These are phyloP conservation scores for Fraxinus excelsior DNA, from an alignment of 257 asterid genomes.

Conservation along the genomic window DNA sequence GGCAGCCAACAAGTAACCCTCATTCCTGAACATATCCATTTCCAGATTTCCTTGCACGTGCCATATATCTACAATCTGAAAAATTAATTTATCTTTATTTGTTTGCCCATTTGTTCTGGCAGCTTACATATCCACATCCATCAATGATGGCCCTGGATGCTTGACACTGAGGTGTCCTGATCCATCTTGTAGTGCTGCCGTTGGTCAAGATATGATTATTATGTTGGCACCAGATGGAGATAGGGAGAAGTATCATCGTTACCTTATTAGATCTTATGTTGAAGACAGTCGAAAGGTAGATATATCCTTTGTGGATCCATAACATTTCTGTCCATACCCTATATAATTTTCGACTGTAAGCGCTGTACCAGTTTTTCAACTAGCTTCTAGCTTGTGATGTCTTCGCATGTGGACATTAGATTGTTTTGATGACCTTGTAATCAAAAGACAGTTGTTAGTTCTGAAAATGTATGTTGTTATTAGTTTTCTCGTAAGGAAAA, in stretches of 20 bases:
- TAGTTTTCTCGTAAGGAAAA: no score
- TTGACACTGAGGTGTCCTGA: constrained; percentile 40
- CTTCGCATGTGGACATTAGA: neutral
- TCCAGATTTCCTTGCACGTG: neutral
- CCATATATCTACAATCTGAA: neutral
- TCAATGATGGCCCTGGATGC: constrained; percentile 44
- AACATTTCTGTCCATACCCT: no score
- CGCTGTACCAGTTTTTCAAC: neutral
- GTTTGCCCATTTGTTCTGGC: no score
- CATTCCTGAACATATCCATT: neutral
- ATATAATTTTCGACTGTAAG: neutral
- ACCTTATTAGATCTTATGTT: constrained; percentile 29
- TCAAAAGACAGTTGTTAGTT: neutral
- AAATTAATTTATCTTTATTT: neutral
- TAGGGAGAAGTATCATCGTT: constrained; percentile 11
- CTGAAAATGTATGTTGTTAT: no score
- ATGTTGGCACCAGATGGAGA: constrained; percentile 6
- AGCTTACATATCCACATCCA: constrained; percentile 23
- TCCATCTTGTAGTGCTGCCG: constrained; percentile 19
- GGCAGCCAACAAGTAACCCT: neutral
- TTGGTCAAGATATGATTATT: constrained; percentile 24
- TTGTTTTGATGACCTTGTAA: no score
- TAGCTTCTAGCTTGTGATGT: neutral
- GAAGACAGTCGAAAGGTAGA: constrained; percentile 14
- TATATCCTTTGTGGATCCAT: neutral